Base-by-base conservation (phyloP, 2,329 filamentous ascomycete genomes). In the Annulohypoxylon truncatum region DNA sequence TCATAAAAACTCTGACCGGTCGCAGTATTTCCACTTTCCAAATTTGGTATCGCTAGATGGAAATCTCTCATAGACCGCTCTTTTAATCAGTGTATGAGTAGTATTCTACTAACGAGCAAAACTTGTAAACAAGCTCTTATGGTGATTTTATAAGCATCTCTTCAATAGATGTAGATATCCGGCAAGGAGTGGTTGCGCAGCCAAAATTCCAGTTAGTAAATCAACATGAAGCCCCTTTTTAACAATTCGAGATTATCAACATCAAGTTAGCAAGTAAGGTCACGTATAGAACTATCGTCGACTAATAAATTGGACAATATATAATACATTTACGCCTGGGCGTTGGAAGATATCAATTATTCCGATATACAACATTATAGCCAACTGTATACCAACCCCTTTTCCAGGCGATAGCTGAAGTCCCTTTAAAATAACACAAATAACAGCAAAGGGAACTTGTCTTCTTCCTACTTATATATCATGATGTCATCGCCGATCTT, bases 11-110 rank as follows among this genome's bases (percentile, higher is more conserved):
- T 28, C 29, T 47, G 20, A 40, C 38, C 38, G 38, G 29, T 35
- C 8, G 29, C 13, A 52, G 47, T n/a, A 47, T 65, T 61, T 47
- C 62, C 56, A 65, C 62, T 65, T 52, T 56, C 51, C 46, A 53
- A 29, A 47, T 65, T 26, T 38, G 42, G 56, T 42, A 18, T 38
- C 22, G 46, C 15, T 31, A 10, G 22, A 56, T 47, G 46, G 51
- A 46, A 51, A 52, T 55, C 48, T 58, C 28, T 59, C 29, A 40
- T 44, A 40, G 20, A 59, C 48, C 54, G 48, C 54, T 26, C 15
- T 44, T 54, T 54, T 57, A 9, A 48, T 40, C 33, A n/a, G 13
- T 35, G n/a, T 50, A n/a, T n/a, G n/a, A n/a, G n/a, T n/a, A n/a
- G n/a, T n/a, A n/a, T n/a, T n/a, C 28, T 28, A 33, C 15, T 13